Evolutionary conservation across 371 early-diverging fungal species (phyloP).

Genomic region (Zychaea mexicana): DNA sequence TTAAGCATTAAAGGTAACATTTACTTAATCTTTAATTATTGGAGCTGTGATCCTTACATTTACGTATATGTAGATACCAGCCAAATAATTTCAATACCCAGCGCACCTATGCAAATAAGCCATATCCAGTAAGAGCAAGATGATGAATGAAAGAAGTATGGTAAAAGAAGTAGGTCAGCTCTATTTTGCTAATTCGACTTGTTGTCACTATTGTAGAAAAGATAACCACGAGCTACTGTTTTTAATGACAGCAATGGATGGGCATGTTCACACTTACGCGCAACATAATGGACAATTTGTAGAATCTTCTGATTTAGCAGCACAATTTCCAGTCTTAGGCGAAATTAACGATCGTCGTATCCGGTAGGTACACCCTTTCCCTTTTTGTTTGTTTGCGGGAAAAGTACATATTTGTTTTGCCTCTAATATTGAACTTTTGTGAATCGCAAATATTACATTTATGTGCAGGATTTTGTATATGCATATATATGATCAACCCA

Average conservation of each 20-base stretch:
- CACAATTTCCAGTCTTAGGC: conserved; percentile 37
- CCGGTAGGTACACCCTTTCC: conserved; percentile 20
- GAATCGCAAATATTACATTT: too few relatives aligned
- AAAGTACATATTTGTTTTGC: not conserved
- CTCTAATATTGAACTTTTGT: too few relatives aligned
- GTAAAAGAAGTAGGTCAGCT: not conserved
- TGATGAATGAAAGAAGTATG: not conserved
- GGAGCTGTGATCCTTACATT: not conserved
- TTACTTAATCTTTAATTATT: not conserved
- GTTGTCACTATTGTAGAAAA: conserved; percentile 9
- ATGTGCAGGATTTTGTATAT: conserved; percentile 49
- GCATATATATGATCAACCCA: conserved; percentile 49
- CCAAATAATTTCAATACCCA: conserved; percentile 40
- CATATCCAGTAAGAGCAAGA: conserved; percentile 39
- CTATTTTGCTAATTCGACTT: not conserved
- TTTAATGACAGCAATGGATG: conserved; percentile 45
- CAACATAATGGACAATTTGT: conserved; percentile 21
- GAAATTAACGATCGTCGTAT: conserved; percentile 36
- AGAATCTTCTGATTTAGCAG: not conserved
- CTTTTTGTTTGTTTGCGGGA: not conserved
- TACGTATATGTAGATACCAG: conserved; percentile 19
- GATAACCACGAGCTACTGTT: conserved; percentile 29
- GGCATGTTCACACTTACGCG: conserved; percentile 42
- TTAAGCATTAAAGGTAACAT: conserved; percentile 25
- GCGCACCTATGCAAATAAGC: conserved; percentile 52